These are phyloP conservation scores for Epicoccum nigrum DNA, from an alignment of 2,329 filamentous ascomycete species.

Conservation along the genomic window DNA sequence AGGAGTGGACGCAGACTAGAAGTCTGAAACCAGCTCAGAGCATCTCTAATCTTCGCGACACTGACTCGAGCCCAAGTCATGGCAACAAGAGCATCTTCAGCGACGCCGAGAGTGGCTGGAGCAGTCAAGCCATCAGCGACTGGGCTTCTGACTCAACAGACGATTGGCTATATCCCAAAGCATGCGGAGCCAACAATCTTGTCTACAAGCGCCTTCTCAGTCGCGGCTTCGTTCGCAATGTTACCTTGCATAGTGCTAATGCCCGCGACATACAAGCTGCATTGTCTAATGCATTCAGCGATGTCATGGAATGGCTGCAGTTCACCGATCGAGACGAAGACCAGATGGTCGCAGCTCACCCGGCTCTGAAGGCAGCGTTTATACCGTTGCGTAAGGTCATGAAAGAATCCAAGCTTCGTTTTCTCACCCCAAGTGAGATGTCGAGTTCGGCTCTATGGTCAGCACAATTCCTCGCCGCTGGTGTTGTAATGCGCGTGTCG, in stretches of 20 bases:
- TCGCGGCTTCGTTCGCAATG: constrained; percentile 70
- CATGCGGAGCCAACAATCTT: constrained; percentile 66
- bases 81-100: constrained; percentile 26
- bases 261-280: constrained; percentile 71
- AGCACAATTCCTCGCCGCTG: constrained; percentile 70
- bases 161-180: constrained; percentile 71
- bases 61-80: constrained; percentile 33
- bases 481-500: constrained; percentile 74
- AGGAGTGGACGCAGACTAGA: constrained; percentile 55
- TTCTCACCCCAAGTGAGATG: constrained; percentile 74
- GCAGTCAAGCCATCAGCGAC: constrained; percentile 54
- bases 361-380: constrained; percentile 71
- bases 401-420: constrained; percentile 74
- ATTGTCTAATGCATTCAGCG: constrained; percentile 67
- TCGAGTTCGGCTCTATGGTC: constrained; percentile 74
- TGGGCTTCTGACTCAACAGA: constrained; percentile 54
- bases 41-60: constrained; percentile 20
- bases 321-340: constrained; percentile 38
- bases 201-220: constrained; percentile 76
- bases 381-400: constrained; percentile 79
- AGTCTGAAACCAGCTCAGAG: constrained; percentile 20
- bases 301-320: constrained; percentile 51
- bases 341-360: constrained; percentile 34
- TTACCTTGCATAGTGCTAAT: constrained; percentile 67
- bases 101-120: constrained; percentile 55